Base-by-base conservation (phyloP, 805 yeast species). In the Barnettozyma pratensis region DNA sequence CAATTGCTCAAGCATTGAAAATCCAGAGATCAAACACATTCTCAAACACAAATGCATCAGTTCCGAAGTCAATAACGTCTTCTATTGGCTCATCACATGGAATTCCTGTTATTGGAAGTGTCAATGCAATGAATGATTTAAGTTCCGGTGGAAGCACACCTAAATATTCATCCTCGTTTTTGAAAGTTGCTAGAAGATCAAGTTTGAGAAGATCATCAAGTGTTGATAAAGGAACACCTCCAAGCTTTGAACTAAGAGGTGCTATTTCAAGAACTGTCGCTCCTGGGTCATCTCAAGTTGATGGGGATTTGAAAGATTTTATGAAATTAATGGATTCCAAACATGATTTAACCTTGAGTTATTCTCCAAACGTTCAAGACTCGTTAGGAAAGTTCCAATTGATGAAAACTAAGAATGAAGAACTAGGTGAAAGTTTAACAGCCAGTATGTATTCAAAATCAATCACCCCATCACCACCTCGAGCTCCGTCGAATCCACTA, bases 141-240 rank as follows among this genome's bases (percentile, higher is more conserved):
- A 65, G 69, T 36, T 66, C 69, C 43, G 72, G 73, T 60, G 75
- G 67, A 5, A 61, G 73, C 28, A 70, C 83, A 0, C 84, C 87
- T 2, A 74, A 81, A 53, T 85, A 83, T 54, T 77, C 87, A 3
- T 81, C 92, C 1, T 83, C 91, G 0, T 84, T 84, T 63, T 87
- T 87, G 0, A 81, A 83, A n/a, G 68, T 87, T 43, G 74, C 84
- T n/a, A 71, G 86, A 26, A 67, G 68, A 44, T 68, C 78, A 9
- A 66, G 73, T 50, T 47, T 68, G 11, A 65, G 68, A 51, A 60
- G 70, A 47, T 63, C 71, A 4, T 66, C 66, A 9, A 57, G 62
- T 34, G 45, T 55, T 6, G 68, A 63, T 8, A 58, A 57, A 32
- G 59, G 62, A 1, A 51, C 48, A 10, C 63, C 64, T 6, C 52